Base-by-base conservation (phyloP, 2,329 filamentous ascomycete species). In the Phialophora expanda region DNA sequence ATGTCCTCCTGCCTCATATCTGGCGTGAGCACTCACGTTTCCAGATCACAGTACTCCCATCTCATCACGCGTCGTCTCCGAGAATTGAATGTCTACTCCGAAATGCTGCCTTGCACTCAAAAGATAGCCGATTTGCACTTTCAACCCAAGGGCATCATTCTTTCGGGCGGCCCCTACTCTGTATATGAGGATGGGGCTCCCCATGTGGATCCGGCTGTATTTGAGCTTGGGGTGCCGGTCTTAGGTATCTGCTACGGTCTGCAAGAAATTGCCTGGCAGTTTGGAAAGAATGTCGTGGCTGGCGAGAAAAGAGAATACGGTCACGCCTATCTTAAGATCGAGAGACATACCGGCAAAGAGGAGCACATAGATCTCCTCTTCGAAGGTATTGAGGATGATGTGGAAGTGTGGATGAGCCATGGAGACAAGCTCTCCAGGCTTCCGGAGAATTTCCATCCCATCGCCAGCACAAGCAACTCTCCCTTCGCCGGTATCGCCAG, bases 71-170 rank as follows among this genome's bases (percentile, higher is more conserved):
- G 91, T 62, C 87, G 91, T 38, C 84, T 96, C 30, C 86, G 92
- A 72, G 87, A 90, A 73, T 85, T 96, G 78, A 90, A 89, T 81
- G 86, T 96, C 77, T 97, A 91, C 82, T 88, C 88, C 68, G 93
- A 97, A 81, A 90, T 96, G 89, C 87, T 96, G 51, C 91, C 91
- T 24, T 96, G 93, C 79, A 96, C 90, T 54, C 88, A 90, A 74
- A 94, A 94, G 82, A 79, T 96, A 24, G 81, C 86, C 6, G 91
- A 95, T 63, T 84, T 97, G 38, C 76, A 83, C 55, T 96, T 86
- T 83, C 92, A 88, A 75, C 94, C 94, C 22, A 90, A 90, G 75
- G 94, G 93, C 72, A 88, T 98, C 70, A 90, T 96, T 64, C 81
- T 93, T 9, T 90, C 87, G 8, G 90, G 90, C 68, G 88, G 89